Conservation (phyloP, 2,329 filamentous ascomycete genomes). For the Corynespora cassiicola region DNA sequence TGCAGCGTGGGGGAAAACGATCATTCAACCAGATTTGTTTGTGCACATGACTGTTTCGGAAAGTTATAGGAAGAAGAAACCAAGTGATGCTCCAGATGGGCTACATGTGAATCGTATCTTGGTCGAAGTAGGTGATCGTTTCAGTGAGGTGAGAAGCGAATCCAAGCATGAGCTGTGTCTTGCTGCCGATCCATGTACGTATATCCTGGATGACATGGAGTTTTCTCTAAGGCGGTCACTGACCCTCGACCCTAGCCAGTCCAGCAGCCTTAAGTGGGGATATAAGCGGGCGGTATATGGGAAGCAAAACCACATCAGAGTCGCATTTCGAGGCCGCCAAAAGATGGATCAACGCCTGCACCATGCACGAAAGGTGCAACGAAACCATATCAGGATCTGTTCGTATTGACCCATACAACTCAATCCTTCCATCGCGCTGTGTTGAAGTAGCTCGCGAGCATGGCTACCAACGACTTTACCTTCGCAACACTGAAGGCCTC, state of each 20-base stretch:
- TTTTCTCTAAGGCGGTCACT: background rate
- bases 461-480: slow-evolving; percentile 3
- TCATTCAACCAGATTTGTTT: slow-evolving; percentile 4
- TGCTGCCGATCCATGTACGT: slow-evolving; percentile 3
- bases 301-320: slow-evolving; percentile 1
- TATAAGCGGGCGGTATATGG: slow-evolving; percentile 2
- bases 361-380: slow-evolving; percentile 4
- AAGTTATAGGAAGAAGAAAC: background rate
- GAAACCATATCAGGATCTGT: slow-evolving; percentile 5
- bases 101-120: slow-evolving; percentile 2
- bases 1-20: no score
- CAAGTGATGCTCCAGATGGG: background rate
- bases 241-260: background rate
- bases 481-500: slow-evolving; percentile 2
- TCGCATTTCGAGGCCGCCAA: background rate
- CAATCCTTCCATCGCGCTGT: background rate
- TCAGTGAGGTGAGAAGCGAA: slow-evolving; percentile 1
- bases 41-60: slow-evolving; percentile 6
- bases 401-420: background rate
- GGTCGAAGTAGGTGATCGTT: slow-evolving; percentile 4
- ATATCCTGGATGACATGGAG: background rate
- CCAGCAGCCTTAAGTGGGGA: slow-evolving; percentile 4
- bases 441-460: slow-evolving; percentile 1
- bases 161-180: slow-evolving; percentile 4
- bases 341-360: slow-evolving; percentile 1